Conservation (phyloP, 2,329 filamentous ascomycete species). For the Cryphonectria japonica region DNA sequence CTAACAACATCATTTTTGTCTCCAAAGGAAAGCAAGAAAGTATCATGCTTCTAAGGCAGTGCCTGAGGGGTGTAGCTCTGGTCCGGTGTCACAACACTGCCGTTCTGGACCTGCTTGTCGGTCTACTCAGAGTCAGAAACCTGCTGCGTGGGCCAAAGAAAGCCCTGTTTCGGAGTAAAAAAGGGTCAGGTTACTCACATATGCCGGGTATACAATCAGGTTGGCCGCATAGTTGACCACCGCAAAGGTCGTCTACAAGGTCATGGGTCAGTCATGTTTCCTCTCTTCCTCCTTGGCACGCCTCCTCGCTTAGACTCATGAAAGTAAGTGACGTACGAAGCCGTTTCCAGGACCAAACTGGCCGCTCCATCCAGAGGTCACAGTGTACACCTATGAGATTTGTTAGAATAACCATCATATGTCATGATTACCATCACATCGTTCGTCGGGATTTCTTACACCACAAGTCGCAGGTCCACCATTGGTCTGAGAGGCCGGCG, state of each 20-base stretch:
- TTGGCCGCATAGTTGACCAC: conserved; percentile 49
- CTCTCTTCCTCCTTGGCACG: not conserved
- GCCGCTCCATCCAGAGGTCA: conserved; percentile 59
- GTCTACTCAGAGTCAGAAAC: conserved; percentile 35
- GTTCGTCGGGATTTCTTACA: conserved; percentile 8
- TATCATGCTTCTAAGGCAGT: conserved; percentile 3
- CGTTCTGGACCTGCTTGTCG: conserved; percentile 52
- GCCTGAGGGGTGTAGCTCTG: conserved; percentile 45
- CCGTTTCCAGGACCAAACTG: conserved; percentile 56
- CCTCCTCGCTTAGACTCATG: too few relatives aligned
- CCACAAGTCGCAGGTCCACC: conserved; percentile 47
- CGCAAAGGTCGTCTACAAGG: conserved; percentile 48
- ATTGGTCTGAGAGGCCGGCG: conserved; percentile 44
- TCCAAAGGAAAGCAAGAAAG: not conserved
- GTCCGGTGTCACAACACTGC: conserved; percentile 52
- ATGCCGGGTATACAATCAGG: conserved; percentile 56
- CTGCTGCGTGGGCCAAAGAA: not conserved
- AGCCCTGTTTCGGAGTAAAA: not conserved
- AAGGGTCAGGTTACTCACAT: conserved; percentile 34
- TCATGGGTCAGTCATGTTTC: not conserved
- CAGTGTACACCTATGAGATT: conserved; percentile 42
- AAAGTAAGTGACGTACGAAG: conserved; percentile 40
- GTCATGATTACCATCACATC: not conserved
- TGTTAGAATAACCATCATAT: not conserved
- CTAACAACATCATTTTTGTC: not conserved